A percentile compares a stretch with the other conserved stretches of the same genome.
phyloP scores from a whole-genome alignment of 2,329 filamentous ascomycete species.

The Aspergillus pseudoterreus region DNA sequence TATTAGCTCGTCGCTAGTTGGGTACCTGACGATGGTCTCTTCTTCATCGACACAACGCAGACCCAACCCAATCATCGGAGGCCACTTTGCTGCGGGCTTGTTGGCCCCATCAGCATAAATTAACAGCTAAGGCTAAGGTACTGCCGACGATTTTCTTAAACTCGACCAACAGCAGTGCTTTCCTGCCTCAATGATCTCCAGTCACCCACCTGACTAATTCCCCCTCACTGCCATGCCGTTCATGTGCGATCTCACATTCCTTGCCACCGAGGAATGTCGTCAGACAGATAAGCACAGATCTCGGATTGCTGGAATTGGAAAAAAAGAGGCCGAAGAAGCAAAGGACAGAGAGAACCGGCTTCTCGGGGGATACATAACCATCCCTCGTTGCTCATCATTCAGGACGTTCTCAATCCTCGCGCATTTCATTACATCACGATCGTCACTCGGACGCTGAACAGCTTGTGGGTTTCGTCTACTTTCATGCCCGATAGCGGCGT shows the following conservation, averaged over 20 bases:
- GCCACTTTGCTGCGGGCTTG: neutral
- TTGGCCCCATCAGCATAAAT: neutral
- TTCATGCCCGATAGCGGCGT: conserved; percentile 2
- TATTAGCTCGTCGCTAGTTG: too few species aligned
- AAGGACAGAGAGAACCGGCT: neutral
- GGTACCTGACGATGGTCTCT: too few species aligned
- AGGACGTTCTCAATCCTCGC: neutral
- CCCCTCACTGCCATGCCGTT: neutral
- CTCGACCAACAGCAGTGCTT: neutral
- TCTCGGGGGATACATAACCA: neutral
- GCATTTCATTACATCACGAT: neutral
- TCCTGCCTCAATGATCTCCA: neutral
- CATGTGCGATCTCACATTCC: neutral
- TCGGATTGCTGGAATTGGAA: neutral
- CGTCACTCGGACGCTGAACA: neutral
- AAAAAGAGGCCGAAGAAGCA: neutral
- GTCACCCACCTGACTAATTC: neutral
- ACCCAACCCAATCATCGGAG: too few species aligned
- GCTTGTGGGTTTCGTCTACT: neutral
- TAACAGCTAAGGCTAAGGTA: neutral
- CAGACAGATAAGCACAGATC: neutral
- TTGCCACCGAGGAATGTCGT: neutral
- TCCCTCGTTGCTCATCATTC: neutral
- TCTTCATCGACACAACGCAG: too few species aligned
- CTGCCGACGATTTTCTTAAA: neutral